A percentile compares a stretch with the other conserved stretches of the same genome.
These are phyloP conservation scores for Tylopilus rubrobrunneus DNA, from an alignment of 768 basidiomycete species.

Conservation along the genomic window DNA sequence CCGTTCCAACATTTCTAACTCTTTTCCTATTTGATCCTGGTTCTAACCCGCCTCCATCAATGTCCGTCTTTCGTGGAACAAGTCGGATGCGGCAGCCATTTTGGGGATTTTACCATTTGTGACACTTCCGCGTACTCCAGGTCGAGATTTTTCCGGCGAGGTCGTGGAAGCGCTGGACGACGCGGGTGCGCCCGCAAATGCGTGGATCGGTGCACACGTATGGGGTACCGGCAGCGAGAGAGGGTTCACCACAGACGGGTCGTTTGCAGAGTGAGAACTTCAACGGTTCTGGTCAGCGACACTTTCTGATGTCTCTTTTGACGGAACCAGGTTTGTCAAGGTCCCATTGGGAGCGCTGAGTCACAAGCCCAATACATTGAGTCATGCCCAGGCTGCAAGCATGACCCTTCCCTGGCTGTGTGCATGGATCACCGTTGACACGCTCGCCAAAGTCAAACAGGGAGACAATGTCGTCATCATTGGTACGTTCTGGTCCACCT, in stretches of 20 bases:
- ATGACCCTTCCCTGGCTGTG: conserved; percentile 34
- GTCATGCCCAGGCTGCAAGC: conserved; percentile 28
- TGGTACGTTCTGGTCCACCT: conserved; percentile 10
- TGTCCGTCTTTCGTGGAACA: not conserved
- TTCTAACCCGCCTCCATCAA: not conserved
- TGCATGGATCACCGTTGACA: conserved; percentile 36
- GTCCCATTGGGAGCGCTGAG: conserved; percentile 29
- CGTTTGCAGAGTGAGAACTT: conserved; percentile 32
- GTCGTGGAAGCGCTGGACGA: conserved; percentile 30
- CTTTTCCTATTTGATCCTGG: not conserved
- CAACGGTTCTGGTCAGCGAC: not conserved
- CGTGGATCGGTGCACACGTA: conserved; percentile 30
- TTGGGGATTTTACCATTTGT: conserved; percentile 29
- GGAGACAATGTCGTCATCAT: conserved; percentile 34
- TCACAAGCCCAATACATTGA: conserved; percentile 27
- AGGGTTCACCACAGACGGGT: conserved; percentile 31
- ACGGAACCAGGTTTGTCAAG: conserved; percentile 21
- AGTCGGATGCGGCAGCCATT: conserved; percentile 31
- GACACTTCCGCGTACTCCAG: conserved; percentile 29
- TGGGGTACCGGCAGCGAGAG: conserved; percentile 34
- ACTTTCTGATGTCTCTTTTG: not conserved
- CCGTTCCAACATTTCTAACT: not conserved
- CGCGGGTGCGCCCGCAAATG: conserved; percentile 9
- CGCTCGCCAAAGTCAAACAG: conserved; percentile 29
- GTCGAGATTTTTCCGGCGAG: conserved; percentile 34